These are phyloP conservation scores for Hirsutella rhossiliensis DNA, from an alignment of 2,329 filamentous ascomycete genomes.

Conservation along the genomic window DNA sequence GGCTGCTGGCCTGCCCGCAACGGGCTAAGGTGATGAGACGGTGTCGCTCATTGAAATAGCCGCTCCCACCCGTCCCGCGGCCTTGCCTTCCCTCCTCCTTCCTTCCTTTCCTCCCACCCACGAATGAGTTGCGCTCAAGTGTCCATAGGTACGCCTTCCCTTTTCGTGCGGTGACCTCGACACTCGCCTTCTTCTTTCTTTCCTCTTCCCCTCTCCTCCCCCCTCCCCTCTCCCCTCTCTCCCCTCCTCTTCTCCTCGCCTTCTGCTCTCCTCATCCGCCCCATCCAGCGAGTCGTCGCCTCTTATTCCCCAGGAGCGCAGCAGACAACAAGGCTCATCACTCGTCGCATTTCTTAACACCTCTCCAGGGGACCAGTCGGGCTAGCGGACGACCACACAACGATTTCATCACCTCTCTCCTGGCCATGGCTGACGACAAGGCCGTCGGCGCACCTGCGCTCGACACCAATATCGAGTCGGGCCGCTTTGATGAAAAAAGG, in stretches of 20 bases:
- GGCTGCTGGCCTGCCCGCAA: no score
- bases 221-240: conserved; percentile 12
- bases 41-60: no score
- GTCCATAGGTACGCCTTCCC: conserved; percentile 21
- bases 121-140: conserved; percentile 35
- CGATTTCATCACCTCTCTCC: neutral
- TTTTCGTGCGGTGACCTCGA: conserved; percentile 34
- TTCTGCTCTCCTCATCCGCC: conserved; percentile 1
- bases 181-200: conserved; percentile 11
- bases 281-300: no score
- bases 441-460: conserved; percentile 42
- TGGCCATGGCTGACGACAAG: conserved; percentile 42
- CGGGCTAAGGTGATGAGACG: no score
- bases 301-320: no score
- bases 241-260: neutral
- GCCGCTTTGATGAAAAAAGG: conserved; percentile 53
- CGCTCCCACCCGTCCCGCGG: conserved; percentile 19
- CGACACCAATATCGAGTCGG: conserved; percentile 52
- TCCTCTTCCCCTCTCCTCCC: conserved; percentile 9
- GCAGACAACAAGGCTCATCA: no score
- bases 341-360: no score
- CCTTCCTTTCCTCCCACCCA: conserved; percentile 29
- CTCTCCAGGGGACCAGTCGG: no score
- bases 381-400: neutral
- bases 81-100: conserved; percentile 4